phyloP scores from a whole-genome alignment of 2,329 filamentous ascomycete species.

The Neodidymelliopsis sp. region DNA sequence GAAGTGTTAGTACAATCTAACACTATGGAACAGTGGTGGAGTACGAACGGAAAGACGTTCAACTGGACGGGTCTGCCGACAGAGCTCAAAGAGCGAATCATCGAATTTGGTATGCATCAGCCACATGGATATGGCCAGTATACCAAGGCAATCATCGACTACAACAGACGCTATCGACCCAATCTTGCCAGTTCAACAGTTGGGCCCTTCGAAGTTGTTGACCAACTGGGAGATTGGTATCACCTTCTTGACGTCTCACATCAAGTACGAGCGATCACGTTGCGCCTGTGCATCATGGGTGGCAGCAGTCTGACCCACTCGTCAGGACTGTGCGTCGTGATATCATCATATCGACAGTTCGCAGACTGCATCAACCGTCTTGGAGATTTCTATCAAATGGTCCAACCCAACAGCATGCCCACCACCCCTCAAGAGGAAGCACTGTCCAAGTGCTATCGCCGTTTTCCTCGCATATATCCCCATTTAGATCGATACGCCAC shows the following conservation, averaged over 20 bases:
- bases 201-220: conserved; percentile 25
- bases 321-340: conserved; percentile 19
- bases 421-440: not conserved
- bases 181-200: not conserved
- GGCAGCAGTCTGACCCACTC: conserved; percentile 9
- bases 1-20: not conserved
- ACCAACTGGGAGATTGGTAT: conserved; percentile 25
- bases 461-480: conserved; percentile 30
- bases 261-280: conserved; percentile 31
- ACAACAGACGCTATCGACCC: not conserved
- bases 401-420: conserved; percentile 18
- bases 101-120: conserved; percentile 29
- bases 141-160: not conserved
- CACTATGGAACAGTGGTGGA: conserved; percentile 31
- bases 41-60: conserved; percentile 32
- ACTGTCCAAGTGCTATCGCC: conserved; percentile 23
- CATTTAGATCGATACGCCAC: conserved; percentile 34
- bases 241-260: conserved; percentile 30
- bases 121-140: conserved; percentile 1
- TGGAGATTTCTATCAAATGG: conserved; percentile 23
- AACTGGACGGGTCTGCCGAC: conserved; percentile 34
- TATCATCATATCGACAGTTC: not conserved
- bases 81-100: conserved; percentile 37
- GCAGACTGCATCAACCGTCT: conserved; percentile 21
- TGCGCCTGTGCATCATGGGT: conserved; percentile 32